Percentiles rank a stretch among this genome's conserved stretches.
These are phyloP conservation scores for Poa pratensis DNA, from an alignment of 176 grass and related monocot species.

Conservation along the genomic window DNA sequence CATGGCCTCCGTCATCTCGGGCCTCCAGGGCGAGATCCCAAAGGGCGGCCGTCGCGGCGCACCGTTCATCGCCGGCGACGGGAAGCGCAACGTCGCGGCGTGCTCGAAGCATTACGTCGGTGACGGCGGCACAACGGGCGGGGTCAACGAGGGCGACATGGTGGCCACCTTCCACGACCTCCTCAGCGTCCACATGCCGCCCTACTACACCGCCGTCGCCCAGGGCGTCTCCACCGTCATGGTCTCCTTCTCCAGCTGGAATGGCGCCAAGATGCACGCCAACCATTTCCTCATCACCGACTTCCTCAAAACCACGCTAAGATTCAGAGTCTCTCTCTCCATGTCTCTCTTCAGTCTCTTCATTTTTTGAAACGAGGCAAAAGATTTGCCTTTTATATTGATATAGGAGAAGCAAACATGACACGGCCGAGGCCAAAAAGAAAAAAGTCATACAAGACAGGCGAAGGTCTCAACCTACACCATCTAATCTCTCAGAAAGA, in stretches of 20 bases:
- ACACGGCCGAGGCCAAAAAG: too few relatives aligned
- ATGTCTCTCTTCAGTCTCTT: too few relatives aligned
- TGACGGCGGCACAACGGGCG: constrained; percentile 69
- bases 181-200: constrained; percentile 70
- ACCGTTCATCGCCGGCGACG: constrained; percentile 54
- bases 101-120: constrained; percentile 45
- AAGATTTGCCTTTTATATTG: too few relatives aligned
- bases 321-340: too few relatives aligned
- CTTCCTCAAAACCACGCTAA: constrained; percentile 68
- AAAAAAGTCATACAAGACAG: too few relatives aligned
- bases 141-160: constrained; percentile 58
- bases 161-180: constrained; percentile 52
- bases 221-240: constrained; percentile 78
- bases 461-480: too few relatives aligned
- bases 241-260: constrained; percentile 85
- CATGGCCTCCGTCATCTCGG: constrained; percentile 69
- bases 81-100: constrained; percentile 50
- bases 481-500: too few relatives aligned
- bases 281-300: constrained; percentile 68
- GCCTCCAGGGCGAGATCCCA: constrained; percentile 67
- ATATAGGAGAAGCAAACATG: too few relatives aligned
- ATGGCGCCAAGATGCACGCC: constrained; percentile 85
- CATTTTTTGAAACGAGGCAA: too few relatives aligned
- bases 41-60: constrained; percentile 36
- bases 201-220: constrained; percentile 65